Percentiles rank a stretch among this genome's conserved stretches.
phyloP scores from a whole-genome alignment of 176 grass and related monocot genomes.

The Bromus sterilis region DNA sequence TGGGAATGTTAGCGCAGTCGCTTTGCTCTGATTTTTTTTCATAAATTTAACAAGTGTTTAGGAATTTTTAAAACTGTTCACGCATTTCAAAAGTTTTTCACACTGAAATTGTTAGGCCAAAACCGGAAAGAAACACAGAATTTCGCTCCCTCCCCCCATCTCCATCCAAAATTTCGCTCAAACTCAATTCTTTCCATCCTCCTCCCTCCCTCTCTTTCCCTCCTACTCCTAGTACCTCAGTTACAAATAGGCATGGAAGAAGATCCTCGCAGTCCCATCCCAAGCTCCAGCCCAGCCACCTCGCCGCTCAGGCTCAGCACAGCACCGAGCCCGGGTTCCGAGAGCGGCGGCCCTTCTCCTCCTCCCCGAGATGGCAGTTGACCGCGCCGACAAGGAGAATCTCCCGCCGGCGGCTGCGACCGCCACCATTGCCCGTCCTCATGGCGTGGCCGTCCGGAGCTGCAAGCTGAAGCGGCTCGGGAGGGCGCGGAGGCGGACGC shows the following conservation, averaged over 20 bases:
- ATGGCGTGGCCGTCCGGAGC: background rate
- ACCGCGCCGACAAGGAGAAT: constrained; percentile 16
- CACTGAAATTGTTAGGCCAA: no score
- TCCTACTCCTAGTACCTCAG: no score
- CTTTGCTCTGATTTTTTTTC: no score
- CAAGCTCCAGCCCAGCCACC: background rate
- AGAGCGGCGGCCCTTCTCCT: no score
- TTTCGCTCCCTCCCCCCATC: background rate
- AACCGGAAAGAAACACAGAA: background rate
- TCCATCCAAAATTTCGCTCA: background rate
- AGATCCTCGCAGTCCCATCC: background rate
- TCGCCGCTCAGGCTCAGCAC: background rate
- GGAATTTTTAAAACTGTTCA: no score
- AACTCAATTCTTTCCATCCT: constrained; percentile 8
- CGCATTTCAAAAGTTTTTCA: no score
- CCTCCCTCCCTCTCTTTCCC: background rate
- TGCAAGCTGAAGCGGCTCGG: constrained; percentile 23
- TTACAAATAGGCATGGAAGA: constrained; percentile 40
- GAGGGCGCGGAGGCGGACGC: background rate
- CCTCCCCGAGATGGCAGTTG: constrained; percentile 3
- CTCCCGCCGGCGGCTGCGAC: background rate
- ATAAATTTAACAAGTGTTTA: no score
- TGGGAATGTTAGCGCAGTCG: no score
- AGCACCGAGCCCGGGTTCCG: background rate
- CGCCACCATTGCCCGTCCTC: background rate